Percentiles rank a stretch among this genome's conserved stretches.
Evolutionary conservation across 768 basidiomycete species (phyloP).

Genomic region (Paxillus ammoniavirescens): DNA sequence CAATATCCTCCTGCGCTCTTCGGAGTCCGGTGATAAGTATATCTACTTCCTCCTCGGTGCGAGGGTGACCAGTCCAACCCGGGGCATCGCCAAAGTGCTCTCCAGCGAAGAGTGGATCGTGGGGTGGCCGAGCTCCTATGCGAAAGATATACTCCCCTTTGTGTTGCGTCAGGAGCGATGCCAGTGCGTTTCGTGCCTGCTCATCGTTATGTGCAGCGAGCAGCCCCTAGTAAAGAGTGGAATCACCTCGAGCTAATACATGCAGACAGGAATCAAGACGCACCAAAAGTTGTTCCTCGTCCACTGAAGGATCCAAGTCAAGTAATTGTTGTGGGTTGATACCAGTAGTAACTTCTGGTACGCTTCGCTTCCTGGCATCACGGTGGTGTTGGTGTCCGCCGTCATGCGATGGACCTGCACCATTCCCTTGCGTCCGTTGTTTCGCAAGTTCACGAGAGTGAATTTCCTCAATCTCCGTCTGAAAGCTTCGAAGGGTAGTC

Average conservation of each 20-base stretch:
- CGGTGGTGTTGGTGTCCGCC: slow-evolving; percentile 38
- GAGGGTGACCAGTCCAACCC: slow-evolving; percentile 53
- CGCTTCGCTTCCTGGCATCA: slow-evolving; percentile 37
- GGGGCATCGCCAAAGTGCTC: slow-evolving; percentile 43
- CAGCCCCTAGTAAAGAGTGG: slow-evolving; percentile 35
- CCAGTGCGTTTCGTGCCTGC: slow-evolving; percentile 60
- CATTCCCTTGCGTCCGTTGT: slow-evolving; percentile 43
- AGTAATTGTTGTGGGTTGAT: background rate
- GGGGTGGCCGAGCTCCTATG: slow-evolving; percentile 67
- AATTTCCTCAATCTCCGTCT: slow-evolving; percentile 77
- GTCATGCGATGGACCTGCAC: slow-evolving; percentile 17
- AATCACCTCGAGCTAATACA: background rate
- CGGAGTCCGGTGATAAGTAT: slow-evolving; percentile 43
- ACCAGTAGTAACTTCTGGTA: background rate
- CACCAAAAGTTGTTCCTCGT: slow-evolving; percentile 7
- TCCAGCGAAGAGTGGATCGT: slow-evolving; percentile 51
- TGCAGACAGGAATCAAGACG: slow-evolving; percentile 14
- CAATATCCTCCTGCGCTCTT: slow-evolving; percentile 67
- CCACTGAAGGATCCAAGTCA: background rate
- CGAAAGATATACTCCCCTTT: slow-evolving; percentile 76
- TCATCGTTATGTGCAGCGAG: slow-evolving; percentile 46
- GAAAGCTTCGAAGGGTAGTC: slow-evolving; percentile 39
- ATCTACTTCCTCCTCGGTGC: slow-evolving; percentile 54
- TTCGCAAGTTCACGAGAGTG: slow-evolving; percentile 63
- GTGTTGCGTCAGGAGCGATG: slow-evolving; percentile 62